Evolutionary conservation across 2,329 filamentous ascomycete genomes (phyloP), one percentile per base, ranked within the genome.

Genomic region (Pyricularia pennisetigena): DNA sequence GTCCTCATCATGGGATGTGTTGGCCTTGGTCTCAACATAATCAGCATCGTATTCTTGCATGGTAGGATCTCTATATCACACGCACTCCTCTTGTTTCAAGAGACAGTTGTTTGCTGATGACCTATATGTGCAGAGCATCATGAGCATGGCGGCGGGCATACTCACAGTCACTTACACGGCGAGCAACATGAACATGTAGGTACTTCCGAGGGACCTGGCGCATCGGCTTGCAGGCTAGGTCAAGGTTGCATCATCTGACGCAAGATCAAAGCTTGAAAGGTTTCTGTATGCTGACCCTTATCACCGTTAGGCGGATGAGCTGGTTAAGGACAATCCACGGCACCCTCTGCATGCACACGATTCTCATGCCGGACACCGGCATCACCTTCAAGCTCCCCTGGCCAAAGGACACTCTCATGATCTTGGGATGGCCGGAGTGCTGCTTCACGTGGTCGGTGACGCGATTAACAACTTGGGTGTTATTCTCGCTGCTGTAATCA

Each of bases 391-490:
- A 23, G 72, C 74, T 24, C 69, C 75, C 10, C 72, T 76, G 67
- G 69, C 72, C 16, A 79, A 78, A 0, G 80, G 80, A 0, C 82
- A 81, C 68, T 88, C 93, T 73, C 82, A 81, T 69, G 88, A 93
- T 74, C 80, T 93, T n/a, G 89, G 88, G 12, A 89, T 92, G 81
- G 79, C 90, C 70, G 90, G 88, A 1, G 89, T 91, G 0, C 74
- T 93, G 12, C 77, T 91, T 16, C 91, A 94, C 73, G 85, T 93
- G 29, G 73, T 91, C 2, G 88, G 90, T 35, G 91, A 94, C 73
- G 89, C 89, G 5, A 81, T 90, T 70, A 93, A 93, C 78, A 94
- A 94, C 72, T 76, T 93, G 12, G 90, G 90, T 10, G 90, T 94
- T 69, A 92, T 93, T 65, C 79, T 89, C 49, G 85, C 90, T 0